These are phyloP conservation scores for Astrephomene gubernaculifera DNA, from an alignment of 139 green algal species.

Conservation along the genomic window DNA sequence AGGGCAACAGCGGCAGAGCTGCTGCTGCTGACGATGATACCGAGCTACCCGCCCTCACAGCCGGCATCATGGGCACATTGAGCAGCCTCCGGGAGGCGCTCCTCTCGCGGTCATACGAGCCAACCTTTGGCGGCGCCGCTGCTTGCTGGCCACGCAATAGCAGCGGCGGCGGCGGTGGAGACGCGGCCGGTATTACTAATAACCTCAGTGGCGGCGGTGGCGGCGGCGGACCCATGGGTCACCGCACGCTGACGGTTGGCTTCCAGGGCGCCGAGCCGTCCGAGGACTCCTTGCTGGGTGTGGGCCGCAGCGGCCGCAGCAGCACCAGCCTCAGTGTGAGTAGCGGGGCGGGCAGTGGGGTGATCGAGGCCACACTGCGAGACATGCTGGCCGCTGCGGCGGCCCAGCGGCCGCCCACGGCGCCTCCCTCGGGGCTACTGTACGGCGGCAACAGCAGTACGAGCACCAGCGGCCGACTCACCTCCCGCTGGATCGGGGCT, in stretches of 20 bases:
- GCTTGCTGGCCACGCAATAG: too few species aligned
- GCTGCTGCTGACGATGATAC: not conserved
- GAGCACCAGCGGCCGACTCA: too few species aligned
- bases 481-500: too few species aligned
- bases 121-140: too few species aligned
- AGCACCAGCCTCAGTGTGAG: not conserved
- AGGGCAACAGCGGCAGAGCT: not conserved
- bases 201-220: not conserved
- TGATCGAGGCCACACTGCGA: not conserved
- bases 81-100: conserved; percentile 24
- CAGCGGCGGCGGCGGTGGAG: not conserved
- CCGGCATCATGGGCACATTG: conserved; percentile 21
- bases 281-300: not conserved
- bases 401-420: too few species aligned
- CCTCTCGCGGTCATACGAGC: not conserved
- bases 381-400: not conserved
- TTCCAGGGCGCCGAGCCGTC: not conserved
- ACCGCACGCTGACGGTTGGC: not conserved
- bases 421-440: too few species aligned
- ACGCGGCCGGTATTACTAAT: too few species aligned
- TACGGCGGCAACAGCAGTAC: too few species aligned
- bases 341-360: not conserved
- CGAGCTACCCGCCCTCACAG: not conserved
- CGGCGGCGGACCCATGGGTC: not conserved
- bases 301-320: not conserved